Evolutionary conservation across 495 filamentous ascomycete species (phyloP), one percentile per base, ranked within the genome.

Genomic region (Articulospora tetracladia): DNA sequence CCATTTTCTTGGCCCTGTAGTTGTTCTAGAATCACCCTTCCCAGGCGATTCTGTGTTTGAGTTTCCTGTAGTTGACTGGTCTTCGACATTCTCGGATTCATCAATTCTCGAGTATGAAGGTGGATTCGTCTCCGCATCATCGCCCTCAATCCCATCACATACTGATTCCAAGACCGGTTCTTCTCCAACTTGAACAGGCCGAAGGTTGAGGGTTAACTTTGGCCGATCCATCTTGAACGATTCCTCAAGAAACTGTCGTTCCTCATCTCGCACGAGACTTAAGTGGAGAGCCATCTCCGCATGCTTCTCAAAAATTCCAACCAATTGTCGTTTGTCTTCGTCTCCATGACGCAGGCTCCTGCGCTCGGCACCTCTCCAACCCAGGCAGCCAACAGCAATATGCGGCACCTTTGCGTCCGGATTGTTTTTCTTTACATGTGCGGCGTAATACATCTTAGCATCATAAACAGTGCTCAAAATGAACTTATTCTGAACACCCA

Each of bases 371-470:
- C 63, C 63, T 1, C 39, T 56, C 63, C 63, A 66, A 6, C 63
- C 63, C 3, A 66, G 44, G 50, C 63, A 66, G 13, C 63, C 63
- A 27, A 66, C 56, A 1, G 63, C 63, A 23, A 62, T 62, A 32
- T 60, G 48, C 0, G 63, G 63, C 7, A 55, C 55, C 26, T 58
- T 57, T 12, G 53, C 47, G 22, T 30, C 41, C 26, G 46, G 46
- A 26, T 53, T 48, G 1, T 44, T n/a, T 20, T 20, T 57, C 27
- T 49, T 52, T 19, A 44, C 39, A 20, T 34, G 19, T 3, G 17
- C 22, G 17, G 22, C 15, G 44, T 59, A 66, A 50, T 66, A 62
- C 27, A 39, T 62, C 34, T 55, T 55, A 19, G 62, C 47, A 28
- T 66, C 63, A 20, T 66, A 47, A 15, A 66, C 28, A 23, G 59